Evolutionary conservation across 305 asterid species (phyloP).

Genomic region (Solanum hybrid): DNA sequence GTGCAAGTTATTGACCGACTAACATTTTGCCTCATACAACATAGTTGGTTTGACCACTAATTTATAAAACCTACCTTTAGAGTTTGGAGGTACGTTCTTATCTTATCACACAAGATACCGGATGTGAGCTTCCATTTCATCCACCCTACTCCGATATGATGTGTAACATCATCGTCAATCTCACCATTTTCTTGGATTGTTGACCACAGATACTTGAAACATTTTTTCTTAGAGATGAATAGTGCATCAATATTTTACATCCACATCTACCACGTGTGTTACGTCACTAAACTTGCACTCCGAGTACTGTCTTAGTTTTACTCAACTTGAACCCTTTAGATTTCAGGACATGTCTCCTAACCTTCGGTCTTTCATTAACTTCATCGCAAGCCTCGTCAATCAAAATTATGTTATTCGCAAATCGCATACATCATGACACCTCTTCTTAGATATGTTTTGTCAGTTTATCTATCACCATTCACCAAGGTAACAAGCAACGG

Average conservation of each 20-base stretch:
- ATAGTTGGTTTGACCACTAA: background rate
- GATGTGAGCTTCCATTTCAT: background rate
- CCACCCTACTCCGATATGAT: background rate
- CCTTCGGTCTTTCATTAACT: background rate
- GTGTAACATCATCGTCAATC: background rate
- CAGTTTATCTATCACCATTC: background rate
- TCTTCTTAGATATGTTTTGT: background rate
- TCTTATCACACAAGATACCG: background rate
- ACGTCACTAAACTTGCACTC: background rate
- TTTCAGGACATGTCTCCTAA: background rate
- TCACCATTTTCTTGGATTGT: background rate
- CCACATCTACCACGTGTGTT: background rate
- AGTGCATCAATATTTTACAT: background rate
- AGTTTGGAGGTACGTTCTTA: background rate
- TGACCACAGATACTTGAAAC: background rate
- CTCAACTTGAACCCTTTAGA: background rate
- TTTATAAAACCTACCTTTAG: background rate
- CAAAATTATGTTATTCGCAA: background rate
- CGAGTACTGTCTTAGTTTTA: background rate
- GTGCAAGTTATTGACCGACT: background rate
- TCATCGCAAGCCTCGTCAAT: background rate
- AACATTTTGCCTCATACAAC: background rate
- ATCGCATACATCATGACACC: background rate
- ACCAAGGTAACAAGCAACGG: background rate
- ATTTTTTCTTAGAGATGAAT: background rate